Base-by-base conservation (phyloP, 768 basidiomycete species). In the Tephrocybe sp. region DNA sequence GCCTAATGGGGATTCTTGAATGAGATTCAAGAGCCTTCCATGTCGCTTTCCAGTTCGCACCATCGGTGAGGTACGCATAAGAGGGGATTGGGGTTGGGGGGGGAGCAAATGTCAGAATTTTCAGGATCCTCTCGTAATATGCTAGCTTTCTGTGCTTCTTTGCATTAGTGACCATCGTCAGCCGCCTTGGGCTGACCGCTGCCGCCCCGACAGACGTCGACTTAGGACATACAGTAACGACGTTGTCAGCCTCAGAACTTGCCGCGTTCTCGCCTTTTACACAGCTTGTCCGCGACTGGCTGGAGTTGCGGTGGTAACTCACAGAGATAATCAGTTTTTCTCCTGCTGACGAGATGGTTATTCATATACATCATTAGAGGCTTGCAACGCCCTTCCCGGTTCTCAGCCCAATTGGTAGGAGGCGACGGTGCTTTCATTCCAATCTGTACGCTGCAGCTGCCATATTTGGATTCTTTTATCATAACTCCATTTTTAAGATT, bases 361-460 rank as follows among this genome's bases (percentile, higher is more conserved):
- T n/a, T n/a, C n/a, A n/a, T n/a, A n/a, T 20, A 30, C 23, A 38
- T 40, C 4, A 20, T 28, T 40, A 68, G 66, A 65, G 49, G 64
- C 66, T 5, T 71, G 68, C 51, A 54, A 65, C 32, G 66, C 65
- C 14, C 65, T 66, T 30, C 63, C 67, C 18, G 62, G 64, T 33
- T 69, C 68, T 50, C 49, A 66, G 44, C 53, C 61, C 3, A 66
- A 66, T 58, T 69, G 11, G 60, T 62, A 14, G 70, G 66, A 28
- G 66, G 68, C 30, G 64, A 66, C 57, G 70, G 68, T 18, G 61
- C 64, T 48, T 59, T 54, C 3, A 52, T 66, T n/a, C 68, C 67
- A 48, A 67, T 66, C 48, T 70, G 67, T 69, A 42, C n/a, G n/a
- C n/a, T n/a, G n/a, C n/a, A 49, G 65, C 18, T 18, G 5, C 17